Evolutionary conservation across 1,139 yeast genomes (phyloP).

Genomic region (Geotrichum australiense): DNA sequence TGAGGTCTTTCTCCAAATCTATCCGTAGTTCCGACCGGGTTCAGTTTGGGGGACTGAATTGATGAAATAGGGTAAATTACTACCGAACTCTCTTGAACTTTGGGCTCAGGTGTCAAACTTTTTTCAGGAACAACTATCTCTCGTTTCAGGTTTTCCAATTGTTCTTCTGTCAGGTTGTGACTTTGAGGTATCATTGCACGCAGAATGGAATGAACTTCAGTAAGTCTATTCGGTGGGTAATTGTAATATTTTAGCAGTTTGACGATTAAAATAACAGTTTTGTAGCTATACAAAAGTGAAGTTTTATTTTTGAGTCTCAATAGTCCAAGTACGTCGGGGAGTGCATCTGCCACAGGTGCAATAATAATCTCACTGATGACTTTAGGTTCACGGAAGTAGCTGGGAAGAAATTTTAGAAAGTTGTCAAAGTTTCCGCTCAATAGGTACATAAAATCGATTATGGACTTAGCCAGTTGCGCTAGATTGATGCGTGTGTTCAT

Average conservation of each 20-base stretch:
- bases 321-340: slow-evolving; percentile 1
- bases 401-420: neutral
- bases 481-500: neutral
- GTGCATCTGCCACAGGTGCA: neutral
- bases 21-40: too few relatives aligned
- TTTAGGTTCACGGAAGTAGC: neutral
- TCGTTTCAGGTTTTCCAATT: neutral
- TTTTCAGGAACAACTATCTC: too few relatives aligned
- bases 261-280: neutral
- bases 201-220: neutral
- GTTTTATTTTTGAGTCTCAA: neutral
- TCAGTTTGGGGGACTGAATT: too few relatives aligned
- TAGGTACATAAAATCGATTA: neutral
- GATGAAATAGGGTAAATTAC: too few relatives aligned
- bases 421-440: neutral
- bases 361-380: neutral
- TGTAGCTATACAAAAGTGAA: neutral
- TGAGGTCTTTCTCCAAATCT: too few relatives aligned
- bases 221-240: neutral
- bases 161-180: neutral
- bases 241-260: neutral
- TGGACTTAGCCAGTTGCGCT: neutral
- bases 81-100: too few relatives aligned
- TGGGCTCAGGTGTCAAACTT: neutral
- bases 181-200: slow-evolving; percentile 1